Conservation (phyloP, 768 basidiomycete species). For the Macrolepiota albuminosa region DNA sequence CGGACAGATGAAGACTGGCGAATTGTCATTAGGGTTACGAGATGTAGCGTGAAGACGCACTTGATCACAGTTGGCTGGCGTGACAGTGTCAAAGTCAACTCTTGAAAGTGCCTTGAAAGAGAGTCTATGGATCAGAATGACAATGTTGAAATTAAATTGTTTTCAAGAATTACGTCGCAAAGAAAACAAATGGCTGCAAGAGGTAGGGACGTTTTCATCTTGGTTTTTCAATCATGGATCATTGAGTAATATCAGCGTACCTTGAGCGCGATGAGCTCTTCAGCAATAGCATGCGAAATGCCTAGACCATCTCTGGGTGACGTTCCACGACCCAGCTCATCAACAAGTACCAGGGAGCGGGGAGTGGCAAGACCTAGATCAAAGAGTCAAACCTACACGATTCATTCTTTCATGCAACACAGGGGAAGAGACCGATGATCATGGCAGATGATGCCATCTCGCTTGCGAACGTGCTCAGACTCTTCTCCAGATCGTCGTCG, state of each 20-base stretch:
- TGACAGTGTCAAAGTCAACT: constrained; percentile 72
- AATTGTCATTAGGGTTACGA: background rate
- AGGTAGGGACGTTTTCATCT: background rate
- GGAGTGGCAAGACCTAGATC: constrained; percentile 60
- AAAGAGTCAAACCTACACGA: background rate
- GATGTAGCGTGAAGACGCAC: constrained; percentile 29
- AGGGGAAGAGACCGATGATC: constrained; percentile 63
- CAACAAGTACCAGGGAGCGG: constrained; percentile 76
- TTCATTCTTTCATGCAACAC: background rate
- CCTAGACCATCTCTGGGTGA: constrained; percentile 79
- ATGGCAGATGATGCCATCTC: constrained; percentile 93
- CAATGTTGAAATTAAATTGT: background rate
- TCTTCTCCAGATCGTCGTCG: constrained; percentile 89
- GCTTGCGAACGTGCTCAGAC: constrained; percentile 88
- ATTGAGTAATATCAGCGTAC: constrained; percentile 31
- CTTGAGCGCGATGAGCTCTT: constrained; percentile 67
- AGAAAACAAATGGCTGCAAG: constrained; percentile 76
- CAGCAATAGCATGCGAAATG: constrained; percentile 81
- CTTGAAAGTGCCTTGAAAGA: constrained; percentile 64
- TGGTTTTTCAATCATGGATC: background rate
- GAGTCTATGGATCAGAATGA: background rate
- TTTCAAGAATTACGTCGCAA: constrained; percentile 64
- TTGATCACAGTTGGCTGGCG: constrained; percentile 76
- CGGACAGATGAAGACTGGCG: constrained; percentile 73
- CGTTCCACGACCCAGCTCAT: constrained; percentile 93